Conservation (phyloP, 129 eudicot genomes). For the Flaveria bidentis region DNA sequence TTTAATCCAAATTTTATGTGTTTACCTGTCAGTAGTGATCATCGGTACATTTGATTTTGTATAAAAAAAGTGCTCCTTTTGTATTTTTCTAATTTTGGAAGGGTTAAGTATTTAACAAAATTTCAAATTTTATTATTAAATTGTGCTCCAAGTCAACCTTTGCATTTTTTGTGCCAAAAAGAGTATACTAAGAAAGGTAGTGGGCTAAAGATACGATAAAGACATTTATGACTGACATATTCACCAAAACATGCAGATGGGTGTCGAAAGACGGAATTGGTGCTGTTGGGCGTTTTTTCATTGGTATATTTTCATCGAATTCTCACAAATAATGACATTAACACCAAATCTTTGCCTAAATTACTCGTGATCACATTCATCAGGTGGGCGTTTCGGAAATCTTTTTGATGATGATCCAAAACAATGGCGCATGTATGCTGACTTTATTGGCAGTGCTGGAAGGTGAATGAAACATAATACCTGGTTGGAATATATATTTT, state of each 20-base stretch:
- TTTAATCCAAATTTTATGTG: not conserved
- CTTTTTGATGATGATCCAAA: conserved; percentile 97
- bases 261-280: conserved; percentile 99
- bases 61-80: conserved; percentile 6
- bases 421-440: conserved; percentile 99
- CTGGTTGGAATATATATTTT: not conserved
- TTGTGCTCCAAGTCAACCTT: not conserved
- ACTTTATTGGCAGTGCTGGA: conserved; percentile 97
- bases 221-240: conserved; percentile 7
- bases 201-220: not conserved
- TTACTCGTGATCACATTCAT: conserved; percentile 19
- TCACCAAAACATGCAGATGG: conserved; percentile 61
- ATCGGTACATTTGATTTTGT: conserved; percentile 1
- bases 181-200: not conserved
- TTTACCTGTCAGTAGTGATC: not conserved
- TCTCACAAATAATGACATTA: conserved; percentile 20
- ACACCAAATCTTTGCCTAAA: conserved; percentile 3
- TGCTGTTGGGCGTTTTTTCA: conserved; percentile 91
- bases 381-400: conserved; percentile 90
- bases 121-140: not conserved
- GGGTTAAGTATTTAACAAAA: conserved; percentile 4
- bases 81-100: not conserved
- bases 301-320: conserved; percentile 49
- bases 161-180: conserved; percentile 8
- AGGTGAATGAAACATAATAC: conserved; percentile 45